Conservation (phyloP, 169 alveolate species). For the Plasmodium gallinaceum region DNA sequence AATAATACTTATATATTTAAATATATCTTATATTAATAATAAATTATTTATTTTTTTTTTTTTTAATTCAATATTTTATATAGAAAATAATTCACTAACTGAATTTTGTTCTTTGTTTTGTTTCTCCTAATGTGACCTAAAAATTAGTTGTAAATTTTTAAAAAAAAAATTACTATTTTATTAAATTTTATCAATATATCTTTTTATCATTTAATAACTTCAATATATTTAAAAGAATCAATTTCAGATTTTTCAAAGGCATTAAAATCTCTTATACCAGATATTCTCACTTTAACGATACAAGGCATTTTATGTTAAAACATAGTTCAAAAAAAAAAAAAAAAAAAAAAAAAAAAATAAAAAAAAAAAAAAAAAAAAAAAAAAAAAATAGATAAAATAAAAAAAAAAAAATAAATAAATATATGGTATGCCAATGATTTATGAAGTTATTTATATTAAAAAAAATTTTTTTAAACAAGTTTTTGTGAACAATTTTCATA, state of each 20-base stretch:
- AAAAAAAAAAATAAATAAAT: too few relatives aligned
- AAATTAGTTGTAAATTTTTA: neutral
- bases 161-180: neutral
- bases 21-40: conserved; percentile 7
- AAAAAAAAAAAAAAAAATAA: neutral
- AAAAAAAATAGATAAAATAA: too few relatives aligned
- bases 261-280: conserved; percentile 68
- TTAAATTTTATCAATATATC: neutral
- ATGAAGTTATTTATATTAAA: too few relatives aligned
- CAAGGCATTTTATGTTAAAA: conserved; percentile 57
- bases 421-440: too few relatives aligned
- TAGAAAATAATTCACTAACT: conserved; percentile 16
- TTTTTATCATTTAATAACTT: conserved; percentile 21
- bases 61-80: neutral
- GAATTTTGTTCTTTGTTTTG: conserved; percentile 72
- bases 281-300: conserved; percentile 64
- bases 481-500: too few relatives aligned
- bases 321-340: neutral
- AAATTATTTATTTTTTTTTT: neutral
- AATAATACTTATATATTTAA: neutral
- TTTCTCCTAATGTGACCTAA: conserved; percentile 75
- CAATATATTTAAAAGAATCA: conserved; percentile 67
- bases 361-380: neutral
- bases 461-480: too few relatives aligned
- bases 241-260: conserved; percentile 70